A percentile compares a stretch with the other conserved stretches of the same genome.
Evolutionary conservation across 2,329 filamentous ascomycete species (phyloP).

Genomic region (Alternaria sp.): DNA sequence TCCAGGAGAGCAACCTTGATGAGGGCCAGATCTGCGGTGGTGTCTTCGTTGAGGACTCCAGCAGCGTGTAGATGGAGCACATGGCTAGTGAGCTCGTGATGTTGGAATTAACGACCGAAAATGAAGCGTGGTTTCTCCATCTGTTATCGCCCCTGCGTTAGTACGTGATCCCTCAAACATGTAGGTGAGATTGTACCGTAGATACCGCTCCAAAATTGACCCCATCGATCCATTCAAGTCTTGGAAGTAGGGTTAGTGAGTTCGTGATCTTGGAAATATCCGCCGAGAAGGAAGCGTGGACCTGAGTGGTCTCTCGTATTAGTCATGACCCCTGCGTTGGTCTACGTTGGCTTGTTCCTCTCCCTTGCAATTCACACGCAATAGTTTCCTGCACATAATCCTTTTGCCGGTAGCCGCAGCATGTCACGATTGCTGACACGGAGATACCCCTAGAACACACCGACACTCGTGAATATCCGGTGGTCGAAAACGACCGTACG

Average conservation of each 20-base stretch:
- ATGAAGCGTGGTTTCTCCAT: neutral
- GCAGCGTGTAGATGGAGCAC: slow-evolving; percentile 11
- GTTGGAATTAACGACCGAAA: neutral
- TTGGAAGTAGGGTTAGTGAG: neutral
- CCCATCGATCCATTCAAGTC: neutral
- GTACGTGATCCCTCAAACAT: neutral
- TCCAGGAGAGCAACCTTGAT: slow-evolving; percentile 41
- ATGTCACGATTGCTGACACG: neutral
- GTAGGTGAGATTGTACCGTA: neutral
- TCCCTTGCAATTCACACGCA: neutral
- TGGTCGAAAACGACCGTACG: neutral
- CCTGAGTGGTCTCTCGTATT: neutral
- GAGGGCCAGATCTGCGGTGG: slow-evolving; percentile 50
- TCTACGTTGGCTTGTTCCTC: neutral
- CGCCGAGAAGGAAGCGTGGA: neutral
- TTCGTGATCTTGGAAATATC: neutral
- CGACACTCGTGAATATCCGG: neutral
- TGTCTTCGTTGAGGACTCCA: slow-evolving; percentile 48
- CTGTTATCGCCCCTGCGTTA: neutral
- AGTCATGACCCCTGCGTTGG: neutral
- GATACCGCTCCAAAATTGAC: neutral
- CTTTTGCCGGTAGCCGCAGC: neutral
- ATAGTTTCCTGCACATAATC: neutral
- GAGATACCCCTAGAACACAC: neutral
- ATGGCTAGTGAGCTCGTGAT: neutral